Conservation (phyloP, 352 stramenopile species). For the Phytophthora meadii region DNA sequence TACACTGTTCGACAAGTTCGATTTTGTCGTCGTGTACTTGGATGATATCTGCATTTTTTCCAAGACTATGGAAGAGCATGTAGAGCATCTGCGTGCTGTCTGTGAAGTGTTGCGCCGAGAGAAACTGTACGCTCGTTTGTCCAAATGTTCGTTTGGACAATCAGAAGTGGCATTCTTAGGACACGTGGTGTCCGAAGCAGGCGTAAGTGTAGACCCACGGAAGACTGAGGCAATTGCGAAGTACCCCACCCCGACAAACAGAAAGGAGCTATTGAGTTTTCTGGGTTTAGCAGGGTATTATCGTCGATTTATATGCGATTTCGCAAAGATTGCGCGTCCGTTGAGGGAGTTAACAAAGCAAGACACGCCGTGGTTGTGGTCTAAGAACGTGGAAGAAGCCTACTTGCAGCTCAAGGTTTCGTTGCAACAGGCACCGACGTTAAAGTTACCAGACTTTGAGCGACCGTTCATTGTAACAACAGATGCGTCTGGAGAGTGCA, state of each 20-base stretch:
- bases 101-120: constrained; percentile 33
- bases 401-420: constrained; percentile 21
- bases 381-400: not conserved
- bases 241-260: constrained; percentile 16
- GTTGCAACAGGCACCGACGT: constrained; percentile 35
- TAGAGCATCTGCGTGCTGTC: constrained; percentile 30
- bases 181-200: constrained; percentile 28
- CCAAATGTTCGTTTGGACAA: constrained; percentile 37
- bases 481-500: constrained; percentile 31
- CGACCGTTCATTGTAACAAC: constrained; percentile 41
- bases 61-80: constrained; percentile 12
- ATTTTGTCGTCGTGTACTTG: constrained; percentile 46
- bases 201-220: constrained; percentile 16
- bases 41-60: constrained; percentile 46
- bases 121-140: constrained; percentile 22
- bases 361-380: not conserved
- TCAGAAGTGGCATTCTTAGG: constrained; percentile 31
- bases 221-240: constrained; percentile 36
- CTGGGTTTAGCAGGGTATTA: constrained; percentile 37
- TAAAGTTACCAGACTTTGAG: constrained; percentile 34
- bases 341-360: constrained; percentile 19
- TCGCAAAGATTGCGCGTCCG: constrained; percentile 20
- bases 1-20: constrained; percentile 32
- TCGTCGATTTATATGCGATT: constrained; percentile 8
- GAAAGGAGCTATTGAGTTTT: constrained; percentile 40